Conservation (phyloP, 2,329 filamentous ascomycete genomes). For the Alternaria sp. region DNA sequence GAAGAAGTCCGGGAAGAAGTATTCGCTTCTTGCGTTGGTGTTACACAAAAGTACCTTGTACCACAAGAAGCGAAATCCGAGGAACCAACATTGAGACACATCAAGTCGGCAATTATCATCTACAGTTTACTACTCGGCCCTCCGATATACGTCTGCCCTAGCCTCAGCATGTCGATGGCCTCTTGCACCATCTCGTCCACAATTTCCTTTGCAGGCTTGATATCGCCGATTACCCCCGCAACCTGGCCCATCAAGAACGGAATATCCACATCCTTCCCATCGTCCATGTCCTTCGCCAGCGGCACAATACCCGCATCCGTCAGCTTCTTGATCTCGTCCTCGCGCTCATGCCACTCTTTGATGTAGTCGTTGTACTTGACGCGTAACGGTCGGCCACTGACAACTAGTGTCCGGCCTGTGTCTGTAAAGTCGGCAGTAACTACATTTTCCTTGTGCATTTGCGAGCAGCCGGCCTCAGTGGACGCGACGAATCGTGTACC, state of each 20-base stretch:
- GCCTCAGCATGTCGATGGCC: conserved; percentile 50
- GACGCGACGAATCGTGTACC: conserved; percentile 91
- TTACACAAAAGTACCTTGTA: conserved; percentile 9
- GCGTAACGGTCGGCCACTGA: conserved; percentile 82
- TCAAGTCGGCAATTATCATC: neutral
- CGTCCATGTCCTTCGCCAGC: conserved; percentile 81
- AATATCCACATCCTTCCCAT: conserved; percentile 81
- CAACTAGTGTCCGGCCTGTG: conserved; percentile 82
- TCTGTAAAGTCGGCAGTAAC: conserved; percentile 81
- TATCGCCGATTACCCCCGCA: conserved; percentile 76
- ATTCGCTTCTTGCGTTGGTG: conserved; percentile 1
- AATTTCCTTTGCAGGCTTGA: conserved; percentile 84
- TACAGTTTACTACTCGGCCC: conserved; percentile 48
- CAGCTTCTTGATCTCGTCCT: conserved; percentile 77
- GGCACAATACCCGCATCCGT: conserved; percentile 82
- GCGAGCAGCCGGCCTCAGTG: conserved; percentile 80
- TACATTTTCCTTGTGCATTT: conserved; percentile 84
- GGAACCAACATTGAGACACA: neutral
- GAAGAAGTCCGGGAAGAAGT: neutral
- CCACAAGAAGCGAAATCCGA: conserved; percentile 4
- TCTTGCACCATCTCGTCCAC: conserved; percentile 84
- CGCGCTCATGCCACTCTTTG: conserved; percentile 78
- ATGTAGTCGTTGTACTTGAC: conserved; percentile 87
- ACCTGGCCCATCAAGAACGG: conserved; percentile 97
- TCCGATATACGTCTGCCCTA: conserved; percentile 48